Evolutionary conservation across 2,329 filamentous ascomycete species (phyloP), one percentile per base, ranked within the genome.

Genomic region (Apiospora phragmitis): DNA sequence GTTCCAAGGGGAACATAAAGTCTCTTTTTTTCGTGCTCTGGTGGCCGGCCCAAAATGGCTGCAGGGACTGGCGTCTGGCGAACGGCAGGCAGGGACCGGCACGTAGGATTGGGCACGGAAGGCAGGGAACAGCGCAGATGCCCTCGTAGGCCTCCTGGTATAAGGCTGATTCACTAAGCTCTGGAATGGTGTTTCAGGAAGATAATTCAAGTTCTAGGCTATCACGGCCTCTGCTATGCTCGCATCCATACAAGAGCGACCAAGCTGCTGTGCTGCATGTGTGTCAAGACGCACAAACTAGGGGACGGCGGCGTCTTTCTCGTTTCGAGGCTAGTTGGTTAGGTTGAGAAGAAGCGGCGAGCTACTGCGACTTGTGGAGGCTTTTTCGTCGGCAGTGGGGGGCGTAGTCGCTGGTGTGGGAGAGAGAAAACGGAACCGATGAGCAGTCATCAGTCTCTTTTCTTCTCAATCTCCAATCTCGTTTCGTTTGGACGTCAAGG

Each of bases 1-100:
- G 75, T 68, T 68, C 67, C 68, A 71, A 71, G 65, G 45, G 24
- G 35, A 67, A 45, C 65, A 67, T 67, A 67, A 67, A 67, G 65
- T 47, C 65, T 32, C 41, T 47, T 67, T 47, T 47, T 67, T 47
- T 24, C 26, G 29, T 29, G 29, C 55, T 62, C 29, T 43, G 41
- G 65, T 24, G 65, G 41, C 35, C 65, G 42, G 47, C 42, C 42
- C 65, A 67, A 67, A 41, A 67, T 67, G 41, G 41, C 26, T 45
- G 41, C 65, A 67, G 65, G 65, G 65, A 43, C 65, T 47, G 43
- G 65, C 41, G 41, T 43, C 51, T 62, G 38, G 55, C 55, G 32
- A 62, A 32, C 29, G 55, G 55, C 55, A 62, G 55, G 55, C 55
- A 62, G 55, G 55, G 55, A 29, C 47, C 42, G 42, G 42, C 41